phyloP scores from a whole-genome alignment of 768 basidiomycete species.

The Russula ochroleuca region DNA sequence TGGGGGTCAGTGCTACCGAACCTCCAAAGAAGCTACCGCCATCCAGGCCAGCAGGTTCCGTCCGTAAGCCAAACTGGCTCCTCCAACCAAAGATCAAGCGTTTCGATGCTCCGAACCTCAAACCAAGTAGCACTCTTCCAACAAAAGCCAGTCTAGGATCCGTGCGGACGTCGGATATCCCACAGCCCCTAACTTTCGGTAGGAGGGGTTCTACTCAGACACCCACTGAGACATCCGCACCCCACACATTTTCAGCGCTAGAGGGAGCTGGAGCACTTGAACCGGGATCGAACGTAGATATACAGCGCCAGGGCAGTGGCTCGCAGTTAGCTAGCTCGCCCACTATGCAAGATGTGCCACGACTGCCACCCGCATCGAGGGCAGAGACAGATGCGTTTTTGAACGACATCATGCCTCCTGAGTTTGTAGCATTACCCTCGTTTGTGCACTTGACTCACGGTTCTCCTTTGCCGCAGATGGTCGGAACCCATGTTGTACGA shows the following conservation, averaged over 20 bases:
- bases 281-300: neutral
- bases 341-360: slow-evolving; percentile 11
- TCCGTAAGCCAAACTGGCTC: slow-evolving; percentile 19
- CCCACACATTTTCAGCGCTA: neutral
- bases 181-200: slow-evolving; percentile 8
- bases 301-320: neutral
- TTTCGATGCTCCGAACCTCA: slow-evolving; percentile 29
- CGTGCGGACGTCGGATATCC: neutral
- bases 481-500: slow-evolving; percentile 20
- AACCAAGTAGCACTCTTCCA: slow-evolving; percentile 21
- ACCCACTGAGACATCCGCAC: neutral
- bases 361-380: slow-evolving; percentile 19
- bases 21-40: neutral
- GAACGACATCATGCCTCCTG: slow-evolving; percentile 38
- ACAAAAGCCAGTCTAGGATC: slow-evolving; percentile 21
- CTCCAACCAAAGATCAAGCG: slow-evolving; percentile 35
- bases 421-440: slow-evolving; percentile 33
- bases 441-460: neutral
- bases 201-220: slow-evolving; percentile 7
- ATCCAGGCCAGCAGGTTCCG: neutral
- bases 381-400: slow-evolving; percentile 39
- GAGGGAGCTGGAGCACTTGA: neutral
- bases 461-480: neutral
- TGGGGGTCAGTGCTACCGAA: neutral
- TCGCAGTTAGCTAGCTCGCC: neutral